Percentiles rank a stretch among this genome's conserved stretches.
Evolutionary conservation across 352 stramenopile genomes (phyloP).

Genomic region (Phytophthora sp.): DNA sequence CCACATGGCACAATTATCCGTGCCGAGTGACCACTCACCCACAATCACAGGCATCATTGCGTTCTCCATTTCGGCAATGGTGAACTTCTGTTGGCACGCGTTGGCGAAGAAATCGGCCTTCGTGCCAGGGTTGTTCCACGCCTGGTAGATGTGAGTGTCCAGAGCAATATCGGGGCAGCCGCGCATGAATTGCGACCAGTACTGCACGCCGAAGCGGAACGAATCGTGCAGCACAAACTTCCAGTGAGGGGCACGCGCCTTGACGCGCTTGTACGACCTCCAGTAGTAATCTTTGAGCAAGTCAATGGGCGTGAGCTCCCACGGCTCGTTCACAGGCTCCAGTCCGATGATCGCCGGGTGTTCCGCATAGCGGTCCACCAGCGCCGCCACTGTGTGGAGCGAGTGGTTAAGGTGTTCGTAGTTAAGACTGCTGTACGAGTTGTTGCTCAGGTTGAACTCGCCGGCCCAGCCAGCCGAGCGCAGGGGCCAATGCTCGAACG

Average conservation of each 20-base stretch:
- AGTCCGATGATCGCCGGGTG: constrained; percentile 92
- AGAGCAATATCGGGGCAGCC: constrained; percentile 92
- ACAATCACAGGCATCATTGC: constrained; percentile 93
- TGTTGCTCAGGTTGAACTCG: constrained; percentile 83
- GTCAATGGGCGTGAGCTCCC: constrained; percentile 93
- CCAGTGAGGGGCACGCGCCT: constrained; percentile 92
- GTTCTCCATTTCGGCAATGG: constrained; percentile 56
- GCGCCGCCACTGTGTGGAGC: constrained; percentile 81
- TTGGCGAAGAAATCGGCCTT: constrained; percentile 88
- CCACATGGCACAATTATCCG: constrained; percentile 86
- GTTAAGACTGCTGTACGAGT: constrained; percentile 91
- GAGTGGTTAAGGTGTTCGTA: constrained; percentile 91
- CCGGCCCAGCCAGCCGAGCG: constrained; percentile 91
- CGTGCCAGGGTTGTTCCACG: constrained; percentile 74
- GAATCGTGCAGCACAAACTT: constrained; percentile 64
- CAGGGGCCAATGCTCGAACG: constrained; percentile 87
- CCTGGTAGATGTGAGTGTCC: constrained; percentile 97
- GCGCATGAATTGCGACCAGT: constrained; percentile 57
- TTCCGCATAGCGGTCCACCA: constrained; percentile 89
- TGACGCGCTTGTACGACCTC: constrained; percentile 95
- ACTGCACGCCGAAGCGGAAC: constrained; percentile 34
- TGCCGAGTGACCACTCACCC: constrained; percentile 93
- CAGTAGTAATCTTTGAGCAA: constrained; percentile 96
- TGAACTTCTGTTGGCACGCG: constrained; percentile 89
- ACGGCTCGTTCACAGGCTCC: constrained; percentile 96